Evolutionary conservation across 805 yeast species (phyloP).

Genomic region (Ogataea methanolica): DNA sequence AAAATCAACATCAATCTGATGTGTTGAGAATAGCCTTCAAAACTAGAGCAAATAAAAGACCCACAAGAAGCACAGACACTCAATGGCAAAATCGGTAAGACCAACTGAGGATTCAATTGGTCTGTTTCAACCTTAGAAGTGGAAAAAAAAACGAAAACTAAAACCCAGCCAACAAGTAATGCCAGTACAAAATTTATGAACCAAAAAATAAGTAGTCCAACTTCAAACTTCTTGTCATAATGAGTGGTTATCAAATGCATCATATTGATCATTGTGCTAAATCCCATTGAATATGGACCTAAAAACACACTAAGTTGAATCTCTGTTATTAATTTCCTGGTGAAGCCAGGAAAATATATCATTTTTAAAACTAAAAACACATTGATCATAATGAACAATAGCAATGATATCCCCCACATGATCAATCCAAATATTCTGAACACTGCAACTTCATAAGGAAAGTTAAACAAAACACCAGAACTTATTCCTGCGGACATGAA

Average conservation of each 20-base stretch:
- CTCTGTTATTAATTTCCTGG: slow-evolving; percentile 29
- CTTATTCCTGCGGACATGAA: slow-evolving; percentile 81
- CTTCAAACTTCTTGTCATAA: slow-evolving; percentile 26
- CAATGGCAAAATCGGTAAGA: slow-evolving; percentile 74
- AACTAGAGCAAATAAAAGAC: slow-evolving; percentile 41
- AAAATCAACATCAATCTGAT: slow-evolving; percentile 50
- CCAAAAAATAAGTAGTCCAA: slow-evolving; percentile 55
- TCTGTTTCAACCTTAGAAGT: slow-evolving; percentile 29
- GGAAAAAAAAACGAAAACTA: slow-evolving; percentile 45
- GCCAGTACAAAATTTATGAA: slow-evolving; percentile 58
- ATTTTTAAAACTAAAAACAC: slow-evolving; percentile 35
- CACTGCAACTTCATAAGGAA: slow-evolving; percentile 38
- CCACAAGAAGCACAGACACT: slow-evolving; percentile 72
- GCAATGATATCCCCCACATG: slow-evolving; percentile 49
- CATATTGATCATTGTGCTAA: slow-evolving; percentile 57
- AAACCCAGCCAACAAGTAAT: slow-evolving; percentile 52
- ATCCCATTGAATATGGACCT: slow-evolving; percentile 84
- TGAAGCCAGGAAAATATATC: slow-evolving; percentile 21
- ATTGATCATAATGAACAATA: slow-evolving; percentile 40
- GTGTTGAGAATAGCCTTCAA: slow-evolving; percentile 32
- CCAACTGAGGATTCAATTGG: slow-evolving; percentile 48
- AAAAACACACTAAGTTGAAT: slow-evolving; percentile 53
- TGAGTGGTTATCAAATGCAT: slow-evolving; percentile 37
- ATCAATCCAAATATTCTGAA: slow-evolving; percentile 21
- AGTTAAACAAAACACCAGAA: slow-evolving; percentile 49